A percentile compares a stretch with the other conserved stretches of the same genome.
Conservation (phyloP, 805 yeast genomes). For the Starmerella tilneyi region DNA sequence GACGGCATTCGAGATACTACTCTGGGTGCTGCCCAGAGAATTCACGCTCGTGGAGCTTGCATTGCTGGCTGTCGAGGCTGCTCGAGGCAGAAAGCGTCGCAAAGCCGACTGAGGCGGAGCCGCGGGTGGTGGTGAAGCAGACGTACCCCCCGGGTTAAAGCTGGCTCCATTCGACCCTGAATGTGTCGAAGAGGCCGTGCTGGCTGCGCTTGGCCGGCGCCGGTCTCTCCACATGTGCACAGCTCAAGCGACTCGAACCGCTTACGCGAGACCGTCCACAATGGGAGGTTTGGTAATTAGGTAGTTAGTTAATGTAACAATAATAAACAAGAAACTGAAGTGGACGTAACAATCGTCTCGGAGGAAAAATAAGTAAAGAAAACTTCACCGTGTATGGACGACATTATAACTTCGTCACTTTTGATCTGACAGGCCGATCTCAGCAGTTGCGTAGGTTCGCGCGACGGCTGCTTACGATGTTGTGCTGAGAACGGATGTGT, state of each 20-base stretch:
- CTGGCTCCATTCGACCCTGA: neutral
- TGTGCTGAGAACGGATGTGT: neutral
- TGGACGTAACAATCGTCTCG: too few relatives aligned
- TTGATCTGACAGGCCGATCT: neutral
- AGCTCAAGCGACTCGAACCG: neutral
- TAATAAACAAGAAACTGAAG: neutral
- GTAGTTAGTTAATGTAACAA: neutral
- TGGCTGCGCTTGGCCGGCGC: constrained; percentile 16
- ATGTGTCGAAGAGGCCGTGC: constrained; percentile 8
- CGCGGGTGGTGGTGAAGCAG: neutral
- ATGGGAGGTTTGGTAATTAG: neutral
- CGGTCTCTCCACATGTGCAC: constrained; percentile 16
- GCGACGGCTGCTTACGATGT: neutral
- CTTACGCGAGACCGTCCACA: constrained; percentile 9
- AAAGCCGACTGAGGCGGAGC: constrained; percentile 10
- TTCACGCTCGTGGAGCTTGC: constrained; percentile 11
- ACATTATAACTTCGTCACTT: neutral
- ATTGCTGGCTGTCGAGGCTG: constrained; percentile 16
- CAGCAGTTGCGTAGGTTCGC: neutral
- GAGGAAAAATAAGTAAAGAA: too few relatives aligned
- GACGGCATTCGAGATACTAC: neutral
- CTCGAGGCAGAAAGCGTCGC: constrained; percentile 16
- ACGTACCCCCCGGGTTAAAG: neutral
- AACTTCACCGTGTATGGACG: too few relatives aligned
- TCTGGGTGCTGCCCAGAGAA: neutral